Percentiles rank a stretch among this genome's conserved stretches.
These are phyloP conservation scores for Aspergillus tamarii DNA, from an alignment of 2,329 filamentous ascomycete species.

Conservation along the genomic window DNA sequence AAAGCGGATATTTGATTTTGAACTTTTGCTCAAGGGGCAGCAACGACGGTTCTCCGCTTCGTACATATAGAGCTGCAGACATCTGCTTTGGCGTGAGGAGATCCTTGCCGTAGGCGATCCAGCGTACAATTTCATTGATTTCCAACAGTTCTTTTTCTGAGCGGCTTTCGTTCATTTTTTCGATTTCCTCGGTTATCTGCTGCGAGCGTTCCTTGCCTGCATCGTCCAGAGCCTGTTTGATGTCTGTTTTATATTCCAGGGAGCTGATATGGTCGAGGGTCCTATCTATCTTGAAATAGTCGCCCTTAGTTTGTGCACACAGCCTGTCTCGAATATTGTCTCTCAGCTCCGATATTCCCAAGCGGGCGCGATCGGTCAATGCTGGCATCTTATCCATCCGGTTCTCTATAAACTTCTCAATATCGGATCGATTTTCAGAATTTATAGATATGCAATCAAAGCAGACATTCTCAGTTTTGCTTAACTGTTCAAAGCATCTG, in stretches of 20 bases:
- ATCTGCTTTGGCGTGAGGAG: conserved; percentile 23
- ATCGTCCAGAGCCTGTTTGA: conserved; percentile 29
- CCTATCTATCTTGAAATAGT: conserved; percentile 30
- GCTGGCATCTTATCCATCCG: conserved; percentile 31
- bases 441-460: conserved; percentile 23
- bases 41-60: conserved; percentile 28
- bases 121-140: conserved; percentile 33
- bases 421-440: conserved; percentile 23
- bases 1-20: conserved; percentile 23
- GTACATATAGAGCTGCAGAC: conserved; percentile 25
- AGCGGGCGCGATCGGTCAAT: conserved; percentile 23
- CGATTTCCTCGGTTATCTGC: conserved; percentile 29
- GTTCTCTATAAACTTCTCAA: conserved; percentile 27
- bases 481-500: conserved; percentile 24
- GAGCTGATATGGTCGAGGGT: conserved; percentile 30
- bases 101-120: conserved; percentile 26
- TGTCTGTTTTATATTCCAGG: conserved; percentile 31
- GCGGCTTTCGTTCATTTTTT: conserved; percentile 26
- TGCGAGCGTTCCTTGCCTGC: conserved; percentile 27
- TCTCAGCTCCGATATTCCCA: conserved; percentile 24
- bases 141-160: conserved; percentile 30
- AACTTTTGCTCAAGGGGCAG: conserved; percentile 25
- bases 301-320: conserved; percentile 25
- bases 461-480: conserved; percentile 5
- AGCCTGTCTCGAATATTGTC: conserved; percentile 25